These are phyloP conservation scores for Jackrogersella minutella DNA, from an alignment of 495 filamentous ascomycete species.

Conservation along the genomic window DNA sequence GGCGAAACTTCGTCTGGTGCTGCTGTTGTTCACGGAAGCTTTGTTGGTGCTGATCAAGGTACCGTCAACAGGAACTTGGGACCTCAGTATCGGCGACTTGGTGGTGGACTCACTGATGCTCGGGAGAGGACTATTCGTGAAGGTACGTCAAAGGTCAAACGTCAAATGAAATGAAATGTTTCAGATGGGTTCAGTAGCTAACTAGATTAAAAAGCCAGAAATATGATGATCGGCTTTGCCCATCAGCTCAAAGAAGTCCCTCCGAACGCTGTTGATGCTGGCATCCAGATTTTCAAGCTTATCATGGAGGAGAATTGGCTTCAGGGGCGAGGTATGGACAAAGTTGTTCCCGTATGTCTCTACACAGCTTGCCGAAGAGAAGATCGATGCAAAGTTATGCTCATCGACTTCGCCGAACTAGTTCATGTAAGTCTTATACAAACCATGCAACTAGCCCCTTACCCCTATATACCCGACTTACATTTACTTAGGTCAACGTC, in stretches of 20 bases:
- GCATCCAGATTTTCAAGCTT: slow-evolving; percentile 77
- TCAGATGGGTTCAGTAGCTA: not conserved
- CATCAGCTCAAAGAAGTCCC: slow-evolving; percentile 62
- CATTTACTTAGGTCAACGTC: slow-evolving; percentile 72
- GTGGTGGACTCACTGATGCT: slow-evolving; percentile 54
- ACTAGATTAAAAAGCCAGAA: slow-evolving; percentile 39
- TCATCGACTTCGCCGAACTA: slow-evolving; percentile 94
- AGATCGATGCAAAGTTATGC: slow-evolving; percentile 71
- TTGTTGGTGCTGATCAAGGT: slow-evolving; percentile 80
- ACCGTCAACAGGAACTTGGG: slow-evolving; percentile 53
- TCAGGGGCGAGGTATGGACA: slow-evolving; percentile 84
- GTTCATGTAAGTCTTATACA: slow-evolving; percentile 59
- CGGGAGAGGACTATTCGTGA: slow-evolving; percentile 77
- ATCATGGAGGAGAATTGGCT: slow-evolving; percentile 81
- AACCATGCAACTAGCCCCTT: not conserved
- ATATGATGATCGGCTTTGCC: slow-evolving; percentile 54
- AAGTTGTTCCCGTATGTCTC: slow-evolving; percentile 83
- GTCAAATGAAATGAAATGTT: too few relatives aligned
- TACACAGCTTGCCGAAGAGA: slow-evolving; percentile 83
- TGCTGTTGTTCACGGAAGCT: slow-evolving; percentile 89
- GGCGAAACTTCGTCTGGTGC: slow-evolving; percentile 84
- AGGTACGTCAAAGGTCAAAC: slow-evolving; percentile 48
- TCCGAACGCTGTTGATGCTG: slow-evolving; percentile 66
- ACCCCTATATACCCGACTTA: slow-evolving; percentile 32
- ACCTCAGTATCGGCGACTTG: slow-evolving; percentile 58